Evolutionary conservation across 2,329 filamentous ascomycete genomes (phyloP).

Genomic region (Ambrosiella xylebori): DNA sequence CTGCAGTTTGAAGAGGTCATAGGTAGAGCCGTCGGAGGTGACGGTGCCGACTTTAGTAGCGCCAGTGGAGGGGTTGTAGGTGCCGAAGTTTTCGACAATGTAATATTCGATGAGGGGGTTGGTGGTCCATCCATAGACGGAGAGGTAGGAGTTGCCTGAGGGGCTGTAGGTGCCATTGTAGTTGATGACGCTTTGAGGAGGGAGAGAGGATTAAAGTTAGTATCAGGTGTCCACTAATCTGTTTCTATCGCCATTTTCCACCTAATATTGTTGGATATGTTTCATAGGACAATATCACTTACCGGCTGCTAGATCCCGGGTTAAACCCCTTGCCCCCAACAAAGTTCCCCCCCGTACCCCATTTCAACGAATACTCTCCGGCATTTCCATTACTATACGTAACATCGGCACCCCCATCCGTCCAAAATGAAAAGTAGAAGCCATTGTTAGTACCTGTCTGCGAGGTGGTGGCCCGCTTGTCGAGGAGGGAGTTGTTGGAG

Average conservation of each 20-base stretch:
- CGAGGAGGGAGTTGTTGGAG: background rate
- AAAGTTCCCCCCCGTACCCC: slow-evolving; percentile 33
- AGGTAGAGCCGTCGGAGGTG: slow-evolving; percentile 22
- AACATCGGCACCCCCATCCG: slow-evolving; percentile 26
- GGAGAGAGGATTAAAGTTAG: too few relatives aligned
- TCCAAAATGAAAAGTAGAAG: slow-evolving; percentile 33
- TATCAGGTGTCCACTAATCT: slow-evolving; percentile 2
- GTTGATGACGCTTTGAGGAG: slow-evolving; percentile 13
- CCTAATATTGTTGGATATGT: background rate
- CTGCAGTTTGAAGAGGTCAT: slow-evolving; percentile 23
- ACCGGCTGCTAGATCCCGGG: slow-evolving; percentile 29
- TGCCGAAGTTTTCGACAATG: slow-evolving; percentile 23
- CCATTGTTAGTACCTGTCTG: slow-evolving; percentile 22
- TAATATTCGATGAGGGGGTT: slow-evolving; percentile 24
- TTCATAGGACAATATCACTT: slow-evolving; percentile 14
- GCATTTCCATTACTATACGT: slow-evolving; percentile 28
- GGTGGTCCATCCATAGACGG: slow-evolving; percentile 24
- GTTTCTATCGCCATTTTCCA: background rate
- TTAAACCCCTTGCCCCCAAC: slow-evolving; percentile 43
- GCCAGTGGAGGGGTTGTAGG: slow-evolving; percentile 21
- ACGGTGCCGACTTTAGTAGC: slow-evolving; percentile 21
- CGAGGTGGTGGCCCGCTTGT: slow-evolving; percentile 20
- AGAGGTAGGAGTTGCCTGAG: slow-evolving; percentile 21
- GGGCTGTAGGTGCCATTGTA: slow-evolving; percentile 19
- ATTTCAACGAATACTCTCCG: slow-evolving; percentile 28